phyloP scores from a whole-genome alignment of 352 stramenopile genomes.

The Pythium diclinum region DNA sequence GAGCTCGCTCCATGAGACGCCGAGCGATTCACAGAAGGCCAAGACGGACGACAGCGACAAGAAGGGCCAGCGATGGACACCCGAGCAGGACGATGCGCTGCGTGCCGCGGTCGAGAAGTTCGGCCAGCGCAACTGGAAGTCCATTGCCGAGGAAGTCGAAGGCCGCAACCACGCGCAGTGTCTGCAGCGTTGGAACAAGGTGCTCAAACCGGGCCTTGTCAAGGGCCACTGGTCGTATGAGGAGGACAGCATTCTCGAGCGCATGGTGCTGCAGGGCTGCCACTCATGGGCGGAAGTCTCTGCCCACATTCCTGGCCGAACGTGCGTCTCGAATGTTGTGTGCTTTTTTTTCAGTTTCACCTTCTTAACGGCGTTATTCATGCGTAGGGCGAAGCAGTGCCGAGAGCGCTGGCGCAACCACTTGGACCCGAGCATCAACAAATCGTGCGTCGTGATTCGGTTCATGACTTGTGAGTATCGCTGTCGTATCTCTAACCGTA shows the following conservation, averaged over 20 bases:
- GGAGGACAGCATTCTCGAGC: slow-evolving; percentile 60
- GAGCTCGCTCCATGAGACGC: slow-evolving; percentile 42
- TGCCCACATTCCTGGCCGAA: slow-evolving; percentile 67
- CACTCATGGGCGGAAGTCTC: slow-evolving; percentile 75
- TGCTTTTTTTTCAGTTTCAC: too few species aligned
- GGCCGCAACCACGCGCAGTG: slow-evolving; percentile 58
- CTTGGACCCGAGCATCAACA: slow-evolving; percentile 92
- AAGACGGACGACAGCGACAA: slow-evolving; percentile 50
- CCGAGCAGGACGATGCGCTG: slow-evolving; percentile 76
- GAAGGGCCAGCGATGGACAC: slow-evolving; percentile 66
- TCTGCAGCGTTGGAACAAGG: slow-evolving; percentile 66
- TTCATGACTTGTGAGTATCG: neutral
- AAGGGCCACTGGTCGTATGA: slow-evolving; percentile 89
- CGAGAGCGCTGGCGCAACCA: slow-evolving; percentile 96
- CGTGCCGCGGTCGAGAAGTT: slow-evolving; percentile 69
- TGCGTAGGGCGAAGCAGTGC: slow-evolving; percentile 90
- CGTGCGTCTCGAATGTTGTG: slow-evolving; percentile 26
- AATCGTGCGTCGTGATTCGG: slow-evolving; percentile 39
- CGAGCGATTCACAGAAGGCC: slow-evolving; percentile 50
- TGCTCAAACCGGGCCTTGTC: slow-evolving; percentile 85
- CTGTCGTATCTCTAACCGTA: neutral
- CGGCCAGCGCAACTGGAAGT: slow-evolving; percentile 84
- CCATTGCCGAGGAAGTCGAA: slow-evolving; percentile 39
- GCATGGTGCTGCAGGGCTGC: slow-evolving; percentile 37
- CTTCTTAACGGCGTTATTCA: neutral